These are phyloP conservation scores for Taphrina wiesneri DNA, from an alignment of 1,139 yeast genomes.

Conservation along the genomic window DNA sequence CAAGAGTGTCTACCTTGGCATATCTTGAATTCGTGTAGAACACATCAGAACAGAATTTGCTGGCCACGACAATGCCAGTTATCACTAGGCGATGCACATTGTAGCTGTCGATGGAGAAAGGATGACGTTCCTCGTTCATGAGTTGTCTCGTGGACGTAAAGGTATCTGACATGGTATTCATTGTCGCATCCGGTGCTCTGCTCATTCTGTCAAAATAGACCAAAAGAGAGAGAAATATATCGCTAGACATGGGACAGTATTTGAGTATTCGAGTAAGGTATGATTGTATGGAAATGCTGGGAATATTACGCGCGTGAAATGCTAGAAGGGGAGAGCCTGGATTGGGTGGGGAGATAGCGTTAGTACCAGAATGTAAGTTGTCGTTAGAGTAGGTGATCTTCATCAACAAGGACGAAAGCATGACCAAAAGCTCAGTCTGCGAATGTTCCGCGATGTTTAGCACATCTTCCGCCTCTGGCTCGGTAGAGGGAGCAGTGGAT, in stretches of 20 bases:
- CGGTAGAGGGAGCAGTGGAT: background rate
- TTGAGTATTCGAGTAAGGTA: slow-evolving; percentile 85
- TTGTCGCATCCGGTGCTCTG: slow-evolving; percentile 34
- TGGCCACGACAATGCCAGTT: slow-evolving; percentile 94
- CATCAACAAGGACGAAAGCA: slow-evolving; percentile 81
- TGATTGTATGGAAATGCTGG: slow-evolving; percentile 88
- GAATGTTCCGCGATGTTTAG: slow-evolving; percentile 82
- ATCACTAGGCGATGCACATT: slow-evolving; percentile 91
- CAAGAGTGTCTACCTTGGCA: slow-evolving; percentile 84
- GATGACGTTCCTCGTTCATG: slow-evolving; percentile 39
- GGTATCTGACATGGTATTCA: background rate
- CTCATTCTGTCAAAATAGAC: slow-evolving; percentile 88
- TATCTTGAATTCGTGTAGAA: slow-evolving; percentile 94
- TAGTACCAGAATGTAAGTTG: slow-evolving; percentile 43
- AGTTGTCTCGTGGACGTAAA: slow-evolving; percentile 36
- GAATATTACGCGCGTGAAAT: slow-evolving; percentile 93
- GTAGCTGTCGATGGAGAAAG: slow-evolving; percentile 90
- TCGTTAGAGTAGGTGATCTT: slow-evolving; percentile 94
- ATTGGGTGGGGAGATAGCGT: slow-evolving; percentile 24
- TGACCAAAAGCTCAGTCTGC: slow-evolving; percentile 71
- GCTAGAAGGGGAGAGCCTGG: slow-evolving; percentile 71
- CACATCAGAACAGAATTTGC: slow-evolving; percentile 92
- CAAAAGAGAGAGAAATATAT: slow-evolving; percentile 81
- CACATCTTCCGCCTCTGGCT: background rate
- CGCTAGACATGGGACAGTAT: slow-evolving; percentile 97